Base-by-base conservation (phyloP, 371 early-diverging fungal species). In the Mucor racemosus region DNA sequence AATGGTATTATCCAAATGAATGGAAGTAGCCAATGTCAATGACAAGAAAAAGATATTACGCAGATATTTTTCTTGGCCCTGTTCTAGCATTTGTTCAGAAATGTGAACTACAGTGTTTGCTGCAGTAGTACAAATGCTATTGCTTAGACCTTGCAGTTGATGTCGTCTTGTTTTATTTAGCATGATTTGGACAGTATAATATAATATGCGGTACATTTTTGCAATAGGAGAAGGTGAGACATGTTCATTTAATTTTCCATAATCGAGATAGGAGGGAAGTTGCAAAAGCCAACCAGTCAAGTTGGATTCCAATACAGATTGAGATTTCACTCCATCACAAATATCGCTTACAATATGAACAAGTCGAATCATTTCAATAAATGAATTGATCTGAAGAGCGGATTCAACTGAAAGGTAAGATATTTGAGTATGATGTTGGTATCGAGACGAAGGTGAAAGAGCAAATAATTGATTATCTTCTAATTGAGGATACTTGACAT, bases 171-270 rank as follows among this genome's bases (percentile, higher is more conserved):
- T 53, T 39, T 60, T 61, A 17, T 71, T 65, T 33, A 73, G 35
- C 55, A 76, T 67, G 35, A 83, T 77, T 35, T 76, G 84, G 21
- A 75, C 77, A 3, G 84, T 76, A 58, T 83, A 74, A 57, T 83
- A 83, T 15, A 80, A 59, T 58, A 83, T 74, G 31, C 75, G 79
- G 46, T 72, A 83, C 17, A 83, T 48, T 14, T 69, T 71, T 0
- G 79, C 69, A 9, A 76, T 68, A 34, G 77, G 74, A 5, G 77
- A 76, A 7, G 80, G 76, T 17, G 74, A 56, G 17, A 19, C 39
- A 26, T 60, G 66, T 10, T 68, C 38, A n/a, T 61, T 60, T 5
- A 50, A 71, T 54, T 69, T 64, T 15, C 68, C 67, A 55, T 68
- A 68, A 26, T 83, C 76, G 3, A 83, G 77, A 44, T 76, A 78